These are phyloP conservation scores for Suillus paluster DNA, from an alignment of 768 basidiomycete species.

Conservation along the genomic window DNA sequence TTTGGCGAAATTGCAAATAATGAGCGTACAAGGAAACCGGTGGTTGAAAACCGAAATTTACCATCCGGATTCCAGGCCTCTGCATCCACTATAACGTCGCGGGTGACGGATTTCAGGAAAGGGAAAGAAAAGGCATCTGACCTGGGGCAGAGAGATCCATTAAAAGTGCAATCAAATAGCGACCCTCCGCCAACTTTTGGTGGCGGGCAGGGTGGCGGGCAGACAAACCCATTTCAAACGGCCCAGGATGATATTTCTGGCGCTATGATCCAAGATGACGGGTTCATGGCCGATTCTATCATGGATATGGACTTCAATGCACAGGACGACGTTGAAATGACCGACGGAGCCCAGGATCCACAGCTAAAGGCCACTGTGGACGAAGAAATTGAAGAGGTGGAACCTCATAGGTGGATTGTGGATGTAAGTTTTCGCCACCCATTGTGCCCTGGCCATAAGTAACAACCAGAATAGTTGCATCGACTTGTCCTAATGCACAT, in stretches of 20 bases:
- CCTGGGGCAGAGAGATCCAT: not conserved
- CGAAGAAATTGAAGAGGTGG: slow-evolving; percentile 37
- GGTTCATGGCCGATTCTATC: slow-evolving; percentile 16
- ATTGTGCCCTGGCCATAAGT: slow-evolving; percentile 6
- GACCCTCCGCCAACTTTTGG: slow-evolving; percentile 19
- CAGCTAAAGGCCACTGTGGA: slow-evolving; percentile 24
- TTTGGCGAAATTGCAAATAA: slow-evolving; percentile 33
- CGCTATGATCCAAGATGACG: slow-evolving; percentile 18
- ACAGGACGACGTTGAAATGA: slow-evolving; percentile 40
- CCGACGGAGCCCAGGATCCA: slow-evolving; percentile 26
- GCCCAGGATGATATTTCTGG: slow-evolving; percentile 26
- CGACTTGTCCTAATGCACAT: slow-evolving; percentile 65
- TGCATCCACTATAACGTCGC: slow-evolving; percentile 19
- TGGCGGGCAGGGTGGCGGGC: slow-evolving; percentile 32
- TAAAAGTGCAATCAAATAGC: not conserved
- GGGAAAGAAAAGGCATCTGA: slow-evolving; percentile 20
- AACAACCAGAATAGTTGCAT: slow-evolving; percentile 49
- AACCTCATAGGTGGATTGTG: slow-evolving; percentile 54
- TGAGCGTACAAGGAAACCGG: slow-evolving; percentile 23
- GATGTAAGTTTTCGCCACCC: slow-evolving; percentile 47
- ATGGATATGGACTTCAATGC: slow-evolving; percentile 26
- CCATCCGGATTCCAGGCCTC: slow-evolving; percentile 31
- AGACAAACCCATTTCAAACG: slow-evolving; percentile 10
- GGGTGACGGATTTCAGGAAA: slow-evolving; percentile 13
- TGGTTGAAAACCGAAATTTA: slow-evolving; percentile 22